Evolutionary conservation across 2,329 filamentous ascomycete genomes (phyloP).

Genomic region (Cadophora gregata): DNA sequence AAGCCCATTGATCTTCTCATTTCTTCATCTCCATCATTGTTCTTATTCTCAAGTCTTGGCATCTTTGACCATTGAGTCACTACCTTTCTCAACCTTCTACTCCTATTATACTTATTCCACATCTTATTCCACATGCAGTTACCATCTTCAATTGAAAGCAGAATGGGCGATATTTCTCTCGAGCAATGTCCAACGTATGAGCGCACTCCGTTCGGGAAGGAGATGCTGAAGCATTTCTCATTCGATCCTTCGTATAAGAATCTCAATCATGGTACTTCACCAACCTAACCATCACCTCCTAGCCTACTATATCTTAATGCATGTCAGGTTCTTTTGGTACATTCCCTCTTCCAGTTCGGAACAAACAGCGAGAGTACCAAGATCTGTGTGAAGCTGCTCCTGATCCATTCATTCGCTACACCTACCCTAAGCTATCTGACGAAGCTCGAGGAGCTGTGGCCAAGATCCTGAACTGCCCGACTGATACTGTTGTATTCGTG

Average conservation of each 20-base stretch:
- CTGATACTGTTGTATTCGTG: slow-evolving; percentile 75
- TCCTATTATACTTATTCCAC: neutral
- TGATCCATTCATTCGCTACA: slow-evolving; percentile 78
- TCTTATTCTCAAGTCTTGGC: neutral
- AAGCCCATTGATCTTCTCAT: neutral
- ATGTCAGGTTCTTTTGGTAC: slow-evolving; percentile 76
- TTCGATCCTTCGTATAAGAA: slow-evolving; percentile 45
- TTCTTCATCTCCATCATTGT: neutral
- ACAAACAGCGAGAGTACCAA: slow-evolving; percentile 68
- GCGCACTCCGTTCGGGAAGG: slow-evolving; percentile 42
- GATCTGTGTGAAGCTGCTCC: slow-evolving; percentile 70
- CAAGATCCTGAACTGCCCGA: slow-evolving; percentile 67
- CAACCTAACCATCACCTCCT: neutral
- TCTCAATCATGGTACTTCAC: slow-evolving; percentile 46
- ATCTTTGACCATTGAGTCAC: neutral
- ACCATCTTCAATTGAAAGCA: slow-evolving; percentile 13
- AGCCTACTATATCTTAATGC: slow-evolving; percentile 7
- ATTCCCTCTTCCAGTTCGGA: slow-evolving; percentile 67
- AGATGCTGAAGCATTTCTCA: slow-evolving; percentile 45
- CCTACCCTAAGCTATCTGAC: slow-evolving; percentile 67
- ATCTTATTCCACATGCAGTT: neutral
- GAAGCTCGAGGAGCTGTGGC: slow-evolving; percentile 69
- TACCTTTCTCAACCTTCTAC: neutral
- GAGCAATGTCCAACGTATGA: slow-evolving; percentile 32
- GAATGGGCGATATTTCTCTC: slow-evolving; percentile 34